Conservation (phyloP, 768 basidiomycete genomes). For the Russula sp. region DNA sequence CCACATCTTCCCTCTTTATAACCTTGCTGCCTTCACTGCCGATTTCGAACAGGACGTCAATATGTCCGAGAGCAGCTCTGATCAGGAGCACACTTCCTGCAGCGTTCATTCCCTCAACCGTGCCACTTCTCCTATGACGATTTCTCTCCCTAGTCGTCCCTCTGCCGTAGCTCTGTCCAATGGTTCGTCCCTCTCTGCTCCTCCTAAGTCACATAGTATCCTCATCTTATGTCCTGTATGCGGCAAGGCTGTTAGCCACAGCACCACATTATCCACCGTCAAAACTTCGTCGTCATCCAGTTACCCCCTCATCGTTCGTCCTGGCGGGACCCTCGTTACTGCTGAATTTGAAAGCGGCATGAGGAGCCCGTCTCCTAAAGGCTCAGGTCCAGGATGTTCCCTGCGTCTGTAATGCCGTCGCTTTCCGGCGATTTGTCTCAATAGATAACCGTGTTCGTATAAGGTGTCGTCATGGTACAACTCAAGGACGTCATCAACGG, state of each 20-base stretch:
- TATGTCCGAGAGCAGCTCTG: conserved; percentile 16
- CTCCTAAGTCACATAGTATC: conserved; percentile 18
- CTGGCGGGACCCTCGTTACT: conserved; percentile 42
- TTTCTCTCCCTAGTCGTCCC: conserved; percentile 19
- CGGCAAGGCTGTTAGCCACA: conserved; percentile 17
- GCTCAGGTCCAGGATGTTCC: conserved; percentile 68
- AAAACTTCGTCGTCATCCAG: conserved; percentile 1
- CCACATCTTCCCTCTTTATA: conserved; percentile 17
- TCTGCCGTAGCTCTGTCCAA: background rate
- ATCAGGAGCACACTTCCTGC: background rate
- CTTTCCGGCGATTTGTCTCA: conserved; percentile 42
- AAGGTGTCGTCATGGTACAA: conserved; percentile 46
- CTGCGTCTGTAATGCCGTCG: conserved; percentile 47
- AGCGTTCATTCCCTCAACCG: conserved; percentile 11
- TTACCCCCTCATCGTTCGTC: conserved; percentile 32
- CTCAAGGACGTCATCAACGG: conserved; percentile 44
- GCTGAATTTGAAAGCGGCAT: conserved; percentile 51
- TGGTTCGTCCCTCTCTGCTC: conserved; percentile 18
- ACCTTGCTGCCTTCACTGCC: conserved; percentile 1
- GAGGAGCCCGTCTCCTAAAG: conserved; percentile 65
- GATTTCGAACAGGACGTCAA: conserved; percentile 16
- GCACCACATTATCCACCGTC: conserved; percentile 5
- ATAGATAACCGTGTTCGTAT: conserved; percentile 47
- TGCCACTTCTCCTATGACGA: conserved; percentile 19
- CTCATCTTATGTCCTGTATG: conserved; percentile 19